Percentiles rank a stretch among this genome's conserved stretches.
Evolutionary conservation across 768 basidiomycete genomes (phyloP).

Genomic region (Hortiboletus campestris): DNA sequence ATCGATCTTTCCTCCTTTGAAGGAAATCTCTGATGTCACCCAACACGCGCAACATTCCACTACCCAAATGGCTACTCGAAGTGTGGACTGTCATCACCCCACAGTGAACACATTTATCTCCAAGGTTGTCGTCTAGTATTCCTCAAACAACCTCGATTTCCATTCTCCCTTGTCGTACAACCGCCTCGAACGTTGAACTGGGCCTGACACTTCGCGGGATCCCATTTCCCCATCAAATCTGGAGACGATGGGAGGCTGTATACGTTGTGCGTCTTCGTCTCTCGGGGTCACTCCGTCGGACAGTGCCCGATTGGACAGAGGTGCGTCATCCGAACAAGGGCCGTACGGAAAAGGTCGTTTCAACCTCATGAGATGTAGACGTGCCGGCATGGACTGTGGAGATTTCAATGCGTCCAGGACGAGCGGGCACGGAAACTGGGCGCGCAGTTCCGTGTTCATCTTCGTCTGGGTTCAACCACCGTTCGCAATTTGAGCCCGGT

Average conservation of each 20-base stretch:
- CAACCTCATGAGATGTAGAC: background rate
- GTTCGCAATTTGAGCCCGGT: background rate
- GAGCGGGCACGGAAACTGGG: constrained; percentile 1
- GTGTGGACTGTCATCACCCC: no score
- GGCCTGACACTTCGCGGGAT: background rate
- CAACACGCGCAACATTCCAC: no score
- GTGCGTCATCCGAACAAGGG: background rate
- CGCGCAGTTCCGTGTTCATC: background rate
- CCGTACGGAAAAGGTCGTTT: background rate
- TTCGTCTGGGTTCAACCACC: background rate
- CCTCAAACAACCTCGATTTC: constrained; percentile 11
- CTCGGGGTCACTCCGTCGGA: background rate
- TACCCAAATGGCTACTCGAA: background rate
- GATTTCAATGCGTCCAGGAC: background rate
- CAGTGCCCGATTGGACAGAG: background rate
- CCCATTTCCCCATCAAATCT: background rate
- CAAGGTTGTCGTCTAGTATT: background rate
- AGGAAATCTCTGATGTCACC: background rate
- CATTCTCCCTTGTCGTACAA: constrained; percentile 4
- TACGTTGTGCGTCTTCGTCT: background rate
- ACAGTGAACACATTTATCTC: background rate
- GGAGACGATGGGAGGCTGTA: no score
- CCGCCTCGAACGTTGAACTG: background rate
- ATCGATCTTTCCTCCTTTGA: background rate
- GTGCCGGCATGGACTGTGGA: background rate